A percentile compares a stretch with the other conserved stretches of the same genome.
Evolutionary conservation across 2,329 filamentous ascomycete species (phyloP).

Genomic region (Hymenoscyphus fructigenus): DNA sequence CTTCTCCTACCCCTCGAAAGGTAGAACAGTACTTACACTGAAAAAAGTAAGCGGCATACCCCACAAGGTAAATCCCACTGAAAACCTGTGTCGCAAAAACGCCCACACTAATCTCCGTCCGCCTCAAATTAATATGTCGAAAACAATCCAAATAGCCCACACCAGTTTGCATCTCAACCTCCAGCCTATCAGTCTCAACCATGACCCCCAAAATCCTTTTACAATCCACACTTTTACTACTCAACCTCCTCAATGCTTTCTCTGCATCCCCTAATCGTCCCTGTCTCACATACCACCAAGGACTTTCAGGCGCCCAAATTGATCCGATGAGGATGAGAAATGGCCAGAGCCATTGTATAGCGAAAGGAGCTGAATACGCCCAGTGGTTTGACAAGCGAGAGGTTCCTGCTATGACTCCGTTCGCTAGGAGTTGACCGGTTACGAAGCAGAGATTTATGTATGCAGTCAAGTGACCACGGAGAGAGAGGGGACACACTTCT

Average conservation of each 20-base stretch:
- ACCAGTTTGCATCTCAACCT: slow-evolving; percentile 45
- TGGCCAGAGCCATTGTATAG: slow-evolving; percentile 56
- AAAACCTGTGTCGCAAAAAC: slow-evolving; percentile 61
- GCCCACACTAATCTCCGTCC: slow-evolving; percentile 53
- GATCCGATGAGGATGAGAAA: slow-evolving; percentile 46
- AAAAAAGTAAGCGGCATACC: slow-evolving; percentile 63
- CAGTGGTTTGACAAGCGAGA: slow-evolving; percentile 24
- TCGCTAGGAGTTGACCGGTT: slow-evolving; percentile 48
- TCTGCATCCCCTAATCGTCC: slow-evolving; percentile 44
- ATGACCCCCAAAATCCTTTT: slow-evolving; percentile 52
- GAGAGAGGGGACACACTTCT: slow-evolving; percentile 52
- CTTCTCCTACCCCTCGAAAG: neutral
- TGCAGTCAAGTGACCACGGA: slow-evolving; percentile 50
- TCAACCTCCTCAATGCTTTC: slow-evolving; percentile 26
- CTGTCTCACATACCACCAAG: slow-evolving; percentile 50
- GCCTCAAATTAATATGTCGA: slow-evolving; percentile 49
- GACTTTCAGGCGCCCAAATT: slow-evolving; percentile 47
- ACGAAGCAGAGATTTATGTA: slow-evolving; percentile 55
- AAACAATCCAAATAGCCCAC: slow-evolving; percentile 52
- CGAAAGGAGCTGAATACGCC: slow-evolving; percentile 32
- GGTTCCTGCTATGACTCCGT: slow-evolving; percentile 44
- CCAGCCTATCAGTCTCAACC: slow-evolving; percentile 54
- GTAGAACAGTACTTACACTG: slow-evolving; percentile 23
- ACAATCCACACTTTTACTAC: slow-evolving; percentile 36
- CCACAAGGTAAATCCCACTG: slow-evolving; percentile 62